Conservation (phyloP, 192 early-diverging fungal species). For the Mortierella hygrophila region DNA sequence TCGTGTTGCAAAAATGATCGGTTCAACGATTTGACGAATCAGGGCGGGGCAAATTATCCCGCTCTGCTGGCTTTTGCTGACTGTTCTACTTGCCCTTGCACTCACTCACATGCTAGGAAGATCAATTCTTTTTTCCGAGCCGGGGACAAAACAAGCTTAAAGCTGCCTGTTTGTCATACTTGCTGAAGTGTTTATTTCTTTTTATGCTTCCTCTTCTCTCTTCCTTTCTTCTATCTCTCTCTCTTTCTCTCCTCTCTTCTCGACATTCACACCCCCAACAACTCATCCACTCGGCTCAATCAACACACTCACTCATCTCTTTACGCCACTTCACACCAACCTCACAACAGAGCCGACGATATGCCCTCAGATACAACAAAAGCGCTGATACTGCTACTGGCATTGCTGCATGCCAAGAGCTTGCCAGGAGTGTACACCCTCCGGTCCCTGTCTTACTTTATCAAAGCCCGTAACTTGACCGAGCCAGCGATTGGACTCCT, state of each 20-base stretch:
- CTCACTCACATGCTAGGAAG: neutral
- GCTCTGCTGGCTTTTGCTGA: too few relatives aligned
- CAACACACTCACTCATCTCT: neutral
- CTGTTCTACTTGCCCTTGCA: too few relatives aligned
- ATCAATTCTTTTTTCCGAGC: constrained; percentile 16
- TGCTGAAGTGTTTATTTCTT: neutral
- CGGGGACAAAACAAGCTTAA: constrained; percentile 9
- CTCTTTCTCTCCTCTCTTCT: neutral
- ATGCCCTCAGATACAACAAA: constrained; percentile 37
- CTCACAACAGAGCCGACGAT: neutral
- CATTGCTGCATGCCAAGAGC: constrained; percentile 55
- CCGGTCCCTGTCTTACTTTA: constrained; percentile 48
- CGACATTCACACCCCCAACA: neutral
- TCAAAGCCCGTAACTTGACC: constrained; percentile 19
- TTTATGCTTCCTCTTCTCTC: neutral
- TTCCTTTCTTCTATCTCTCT: neutral
- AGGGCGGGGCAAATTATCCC: too few relatives aligned
- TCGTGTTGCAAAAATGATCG: too few relatives aligned
- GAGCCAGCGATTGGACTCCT: constrained; percentile 53
- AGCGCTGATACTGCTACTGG: constrained; percentile 28
- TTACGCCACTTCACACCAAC: neutral
- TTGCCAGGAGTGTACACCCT: constrained; percentile 61
- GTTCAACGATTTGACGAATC: too few relatives aligned
- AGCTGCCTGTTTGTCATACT: neutral
- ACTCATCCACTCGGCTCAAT: neutral